Conservation (phyloP, 2,329 filamentous ascomycete species). For the Aspergillus versicolor region DNA sequence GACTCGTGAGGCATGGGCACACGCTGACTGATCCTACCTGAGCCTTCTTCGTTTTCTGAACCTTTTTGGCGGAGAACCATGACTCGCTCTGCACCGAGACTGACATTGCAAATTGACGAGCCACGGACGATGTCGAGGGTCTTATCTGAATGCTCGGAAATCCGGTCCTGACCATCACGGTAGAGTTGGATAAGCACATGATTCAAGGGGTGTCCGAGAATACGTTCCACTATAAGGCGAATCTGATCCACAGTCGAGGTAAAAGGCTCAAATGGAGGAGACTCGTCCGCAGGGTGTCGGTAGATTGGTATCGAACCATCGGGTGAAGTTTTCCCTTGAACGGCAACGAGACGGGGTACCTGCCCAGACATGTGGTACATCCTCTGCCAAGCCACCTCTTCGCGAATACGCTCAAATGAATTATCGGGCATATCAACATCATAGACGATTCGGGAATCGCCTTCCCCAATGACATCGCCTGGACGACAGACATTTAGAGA, state of each 20-base stretch:
- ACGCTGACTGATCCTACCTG: constrained; percentile 61
- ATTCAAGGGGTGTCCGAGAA: constrained; percentile 78
- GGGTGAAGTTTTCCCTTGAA: constrained; percentile 69
- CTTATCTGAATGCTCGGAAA: constrained; percentile 96
- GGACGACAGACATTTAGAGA: constrained; percentile 41
- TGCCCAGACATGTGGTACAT: constrained; percentile 93
- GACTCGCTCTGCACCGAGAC: constrained; percentile 83
- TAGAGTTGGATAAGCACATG: constrained; percentile 93
- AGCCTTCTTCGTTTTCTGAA: constrained; percentile 29
- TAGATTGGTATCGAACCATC: constrained; percentile 83
- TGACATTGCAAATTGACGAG: constrained; percentile 88
- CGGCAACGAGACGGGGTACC: constrained; percentile 86
- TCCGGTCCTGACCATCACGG: constrained; percentile 83
- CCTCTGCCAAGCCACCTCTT: constrained; percentile 80
- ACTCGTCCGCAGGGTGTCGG: constrained; percentile 87
- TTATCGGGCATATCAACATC: constrained; percentile 62
- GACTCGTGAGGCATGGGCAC: constrained; percentile 83
- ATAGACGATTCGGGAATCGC: constrained; percentile 73
- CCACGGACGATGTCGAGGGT: constrained; percentile 81
- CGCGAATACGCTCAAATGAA: constrained; percentile 68
- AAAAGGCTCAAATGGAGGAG: constrained; percentile 73
- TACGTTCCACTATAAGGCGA: constrained; percentile 65
- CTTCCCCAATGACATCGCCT: constrained; percentile 67
- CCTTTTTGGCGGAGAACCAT: constrained; percentile 80
- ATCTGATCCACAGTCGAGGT: constrained; percentile 70